phyloP scores from a whole-genome alignment of 306 rosid species.

The Biancaea sappan region DNA sequence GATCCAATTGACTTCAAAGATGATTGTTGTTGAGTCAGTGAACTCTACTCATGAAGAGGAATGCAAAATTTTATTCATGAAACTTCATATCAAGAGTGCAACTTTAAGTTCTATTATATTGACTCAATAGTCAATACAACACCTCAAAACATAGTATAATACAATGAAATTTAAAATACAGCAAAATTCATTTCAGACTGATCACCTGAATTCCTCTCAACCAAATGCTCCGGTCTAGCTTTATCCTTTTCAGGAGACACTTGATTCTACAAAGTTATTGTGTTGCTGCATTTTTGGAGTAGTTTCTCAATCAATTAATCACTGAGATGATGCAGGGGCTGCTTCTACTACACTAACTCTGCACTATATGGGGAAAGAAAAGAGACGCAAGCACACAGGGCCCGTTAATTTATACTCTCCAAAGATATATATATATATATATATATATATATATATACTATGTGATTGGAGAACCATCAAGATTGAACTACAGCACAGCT shows the following conservation, averaged over 20 bases:
- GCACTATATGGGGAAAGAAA: constrained; percentile 40
- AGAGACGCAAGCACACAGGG: constrained; percentile 45
- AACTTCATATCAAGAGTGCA: constrained; percentile 33
- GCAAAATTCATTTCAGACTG: constrained; percentile 40
- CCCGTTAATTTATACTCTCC: constrained; percentile 44
- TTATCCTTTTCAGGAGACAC: constrained; percentile 29
- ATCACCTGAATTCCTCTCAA: constrained; percentile 48
- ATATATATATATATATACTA: too few relatives aligned
- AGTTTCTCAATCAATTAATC: constrained; percentile 25
- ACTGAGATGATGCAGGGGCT: constrained; percentile 38
- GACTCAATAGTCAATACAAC: constrained; percentile 41
- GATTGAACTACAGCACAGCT: constrained; percentile 36
- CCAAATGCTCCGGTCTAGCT: constrained; percentile 38
- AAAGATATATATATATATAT: constrained; percentile 33
- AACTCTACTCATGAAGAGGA: not conserved
- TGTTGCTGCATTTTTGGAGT: constrained; percentile 29
- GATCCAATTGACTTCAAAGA: too few relatives aligned
- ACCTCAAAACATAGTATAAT: constrained; percentile 30
- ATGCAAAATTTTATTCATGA: constrained; percentile 34
- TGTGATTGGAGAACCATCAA: constrained; percentile 43
- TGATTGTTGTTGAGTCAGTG: not conserved
- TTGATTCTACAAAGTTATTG: constrained; percentile 24
- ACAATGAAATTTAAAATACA: constrained; percentile 37
- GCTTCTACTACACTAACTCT: constrained; percentile 47
- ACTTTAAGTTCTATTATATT: constrained; percentile 31